Conservation (phyloP, 192 early-diverging fungal genomes). For the Coemansia interrupta region DNA sequence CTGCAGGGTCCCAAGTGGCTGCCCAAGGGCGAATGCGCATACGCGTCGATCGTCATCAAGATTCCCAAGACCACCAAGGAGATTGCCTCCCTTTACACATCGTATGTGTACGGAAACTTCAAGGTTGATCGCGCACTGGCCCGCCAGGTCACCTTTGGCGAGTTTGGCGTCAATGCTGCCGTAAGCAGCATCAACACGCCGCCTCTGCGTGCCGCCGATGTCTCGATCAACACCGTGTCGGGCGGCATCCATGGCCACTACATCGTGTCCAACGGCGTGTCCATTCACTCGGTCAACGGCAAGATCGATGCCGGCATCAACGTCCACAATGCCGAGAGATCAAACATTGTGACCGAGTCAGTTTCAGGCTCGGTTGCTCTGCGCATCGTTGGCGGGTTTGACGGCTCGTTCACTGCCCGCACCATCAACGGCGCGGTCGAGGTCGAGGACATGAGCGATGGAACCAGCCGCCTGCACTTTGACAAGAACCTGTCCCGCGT, state of each 20-base stretch:
- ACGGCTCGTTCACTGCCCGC: conserved; percentile 36
- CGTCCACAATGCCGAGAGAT: conserved; percentile 36
- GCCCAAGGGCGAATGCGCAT: conserved; percentile 35
- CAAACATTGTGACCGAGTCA: conserved; percentile 27
- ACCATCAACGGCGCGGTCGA: conserved; percentile 30
- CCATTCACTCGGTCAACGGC: conserved; percentile 38
- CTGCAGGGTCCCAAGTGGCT: conserved; percentile 48
- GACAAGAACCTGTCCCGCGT: conserved; percentile 34
- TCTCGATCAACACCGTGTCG: conserved; percentile 33
- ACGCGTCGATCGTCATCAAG: conserved; percentile 33
- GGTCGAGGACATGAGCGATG: conserved; percentile 49
- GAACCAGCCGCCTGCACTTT: conserved; percentile 51
- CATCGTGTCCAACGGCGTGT: conserved; percentile 17
- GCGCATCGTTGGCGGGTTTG: conserved; percentile 45
- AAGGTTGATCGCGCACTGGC: conserved; percentile 38
- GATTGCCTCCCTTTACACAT: conserved; percentile 25
- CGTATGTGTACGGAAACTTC: conserved; percentile 41
- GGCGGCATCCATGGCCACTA: conserved; percentile 41
- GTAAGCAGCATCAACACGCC: conserved; percentile 32
- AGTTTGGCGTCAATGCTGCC: conserved; percentile 37
- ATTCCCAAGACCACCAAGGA: conserved; percentile 27
- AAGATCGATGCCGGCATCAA: conserved; percentile 40
- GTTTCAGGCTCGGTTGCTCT: conserved; percentile 33
- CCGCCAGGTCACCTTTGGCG: conserved; percentile 29
- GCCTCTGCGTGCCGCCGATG: conserved; percentile 26